phyloP scores from a whole-genome alignment of 2,329 filamentous ascomycete genomes.

The Pezicula rhizophila region DNA sequence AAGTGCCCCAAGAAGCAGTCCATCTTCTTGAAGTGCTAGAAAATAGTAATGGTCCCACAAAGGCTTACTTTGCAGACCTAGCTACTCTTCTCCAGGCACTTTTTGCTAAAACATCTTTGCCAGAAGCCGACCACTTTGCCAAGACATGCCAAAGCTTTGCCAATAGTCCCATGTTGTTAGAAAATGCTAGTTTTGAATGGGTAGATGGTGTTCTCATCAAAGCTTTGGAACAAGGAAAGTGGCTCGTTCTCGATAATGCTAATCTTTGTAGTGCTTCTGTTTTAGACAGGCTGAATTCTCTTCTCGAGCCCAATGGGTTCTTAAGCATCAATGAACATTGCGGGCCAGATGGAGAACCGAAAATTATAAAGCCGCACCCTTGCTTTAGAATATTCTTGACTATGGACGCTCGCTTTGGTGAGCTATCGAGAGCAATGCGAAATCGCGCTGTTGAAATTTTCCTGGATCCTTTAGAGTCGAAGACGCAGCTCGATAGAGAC shows the following conservation, averaged over 20 bases:
- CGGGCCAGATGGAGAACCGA: conserved; percentile 71
- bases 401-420: conserved; percentile 85
- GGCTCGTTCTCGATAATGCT: conserved; percentile 94
- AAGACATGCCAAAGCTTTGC: conserved; percentile 34
- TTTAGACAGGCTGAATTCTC: conserved; percentile 85
- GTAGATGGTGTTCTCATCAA: conserved; percentile 87
- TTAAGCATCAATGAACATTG: conserved; percentile 93
- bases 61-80: conserved; percentile 20
- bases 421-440: conserved; percentile 92
- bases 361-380: conserved; percentile 73
- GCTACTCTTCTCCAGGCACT: conserved; percentile 27
- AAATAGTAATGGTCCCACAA: conserved; percentile 6
- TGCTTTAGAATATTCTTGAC: conserved; percentile 92
- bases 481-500: background rate
- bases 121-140: conserved; percentile 19
- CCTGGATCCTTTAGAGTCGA: conserved; percentile 41
- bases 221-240: conserved; percentile 78
- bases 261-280: conserved; percentile 96
- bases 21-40: conserved; percentile 46
- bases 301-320: conserved; percentile 84
- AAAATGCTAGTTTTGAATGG: conserved; percentile 88
- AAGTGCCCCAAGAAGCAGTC: conserved; percentile 41
- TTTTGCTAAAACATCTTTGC: conserved; percentile 34
- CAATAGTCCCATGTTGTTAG: conserved; percentile 48
- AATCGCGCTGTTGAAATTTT: conserved; percentile 91